phyloP scores from a whole-genome alignment of 2,329 filamentous ascomycete genomes.

The Pseudogymnoascus sp. region DNA sequence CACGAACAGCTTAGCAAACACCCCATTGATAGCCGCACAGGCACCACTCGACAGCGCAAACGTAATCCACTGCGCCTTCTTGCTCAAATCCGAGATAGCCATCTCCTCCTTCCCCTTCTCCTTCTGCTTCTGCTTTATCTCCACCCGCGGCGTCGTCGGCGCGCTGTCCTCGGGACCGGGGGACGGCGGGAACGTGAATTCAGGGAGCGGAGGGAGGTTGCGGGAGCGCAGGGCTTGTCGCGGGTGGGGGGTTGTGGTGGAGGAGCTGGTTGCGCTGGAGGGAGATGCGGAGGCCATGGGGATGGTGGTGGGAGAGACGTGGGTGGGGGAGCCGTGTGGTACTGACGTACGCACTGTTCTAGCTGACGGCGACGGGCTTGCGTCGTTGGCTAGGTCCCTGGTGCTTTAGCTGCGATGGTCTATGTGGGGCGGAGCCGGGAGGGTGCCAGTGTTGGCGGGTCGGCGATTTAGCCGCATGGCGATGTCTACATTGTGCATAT shows the following conservation, averaged over 20 bases:
- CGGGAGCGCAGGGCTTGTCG: conserved; percentile 75
- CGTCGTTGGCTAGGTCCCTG: neutral
- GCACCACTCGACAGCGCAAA: conserved; percentile 67
- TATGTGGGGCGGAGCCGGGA: neutral
- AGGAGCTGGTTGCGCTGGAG: conserved; percentile 96
- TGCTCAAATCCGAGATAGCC: conserved; percentile 25
- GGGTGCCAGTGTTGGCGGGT: conserved; percentile 1
- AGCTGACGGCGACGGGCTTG: neutral
- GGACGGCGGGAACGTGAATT: conserved; percentile 3
- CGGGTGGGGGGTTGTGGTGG: conserved; percentile 88
- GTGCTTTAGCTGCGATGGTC: neutral
- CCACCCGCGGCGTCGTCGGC: neutral
- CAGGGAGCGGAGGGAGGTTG: neutral
- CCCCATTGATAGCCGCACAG: conserved; percentile 74
- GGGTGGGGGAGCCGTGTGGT: neutral
- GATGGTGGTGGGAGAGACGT: conserved; percentile 42
- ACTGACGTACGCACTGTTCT: neutral
- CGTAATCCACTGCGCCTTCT: conserved; percentile 52
- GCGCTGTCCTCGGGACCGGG: neutral
- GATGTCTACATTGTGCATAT: neutral
- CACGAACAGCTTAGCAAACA: conserved; percentile 73
- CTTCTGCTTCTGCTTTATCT: neutral
- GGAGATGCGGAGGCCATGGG: conserved; percentile 78
- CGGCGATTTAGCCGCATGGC: conserved; percentile 1
- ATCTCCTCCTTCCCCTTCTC: conserved; percentile 21